phyloP scores from a whole-genome alignment of 2,329 filamentous ascomycete genomes.

The Xylaria arbuscula region DNA sequence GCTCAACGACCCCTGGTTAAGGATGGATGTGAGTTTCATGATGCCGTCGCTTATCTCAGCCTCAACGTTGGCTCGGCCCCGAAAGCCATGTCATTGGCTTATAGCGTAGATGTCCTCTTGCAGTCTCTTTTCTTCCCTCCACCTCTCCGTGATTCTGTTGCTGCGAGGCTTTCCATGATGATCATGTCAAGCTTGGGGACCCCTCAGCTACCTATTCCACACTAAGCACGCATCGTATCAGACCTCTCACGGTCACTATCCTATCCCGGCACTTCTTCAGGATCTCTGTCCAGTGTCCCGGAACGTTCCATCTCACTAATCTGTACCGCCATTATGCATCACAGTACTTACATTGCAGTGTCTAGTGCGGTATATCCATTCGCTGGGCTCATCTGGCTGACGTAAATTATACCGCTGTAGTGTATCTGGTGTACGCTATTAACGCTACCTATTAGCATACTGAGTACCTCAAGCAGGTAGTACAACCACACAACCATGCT shows the following conservation, averaged over 20 bases:
- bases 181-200: constrained; percentile 26
- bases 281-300: constrained; percentile 43
- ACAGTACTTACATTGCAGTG: neutral
- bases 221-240: constrained; percentile 33
- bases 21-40: constrained; percentile 30
- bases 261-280: constrained; percentile 39
- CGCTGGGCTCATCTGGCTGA: constrained; percentile 16
- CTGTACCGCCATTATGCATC: neutral
- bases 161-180: constrained; percentile 12
- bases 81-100: constrained; percentile 11
- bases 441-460: neutral
- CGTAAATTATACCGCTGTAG: neutral
- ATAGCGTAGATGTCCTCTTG: neutral
- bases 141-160: neutral
- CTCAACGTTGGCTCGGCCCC: constrained; percentile 34
- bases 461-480: too few relatives aligned
- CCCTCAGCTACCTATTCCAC: constrained; percentile 8
- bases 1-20: constrained; percentile 9
- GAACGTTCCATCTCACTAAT: constrained; percentile 20
- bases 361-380: neutral
- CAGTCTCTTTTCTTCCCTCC: neutral
- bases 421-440: neutral
- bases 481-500: neutral
- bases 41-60: constrained; percentile 37
- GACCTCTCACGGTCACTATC: constrained; percentile 28